A percentile compares a stretch with the other conserved stretches of the same genome.
phyloP scores from a whole-genome alignment of 2,329 filamentous ascomycete species.

The Dactylellina haptotyla region DNA sequence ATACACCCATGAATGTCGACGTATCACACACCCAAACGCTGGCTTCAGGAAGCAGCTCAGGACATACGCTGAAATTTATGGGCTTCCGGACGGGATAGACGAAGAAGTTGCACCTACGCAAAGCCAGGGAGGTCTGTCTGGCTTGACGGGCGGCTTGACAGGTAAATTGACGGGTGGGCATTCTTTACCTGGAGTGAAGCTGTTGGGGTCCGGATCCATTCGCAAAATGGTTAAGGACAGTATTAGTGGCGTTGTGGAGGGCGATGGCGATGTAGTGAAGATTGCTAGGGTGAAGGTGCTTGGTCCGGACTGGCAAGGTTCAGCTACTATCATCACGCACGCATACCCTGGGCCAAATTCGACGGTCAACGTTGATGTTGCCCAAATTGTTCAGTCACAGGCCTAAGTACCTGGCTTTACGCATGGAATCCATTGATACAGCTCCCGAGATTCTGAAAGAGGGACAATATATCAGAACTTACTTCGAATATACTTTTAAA shows the following conservation, averaged over 20 bases:
- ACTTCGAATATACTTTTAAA: background rate
- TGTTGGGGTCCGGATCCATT: background rate
- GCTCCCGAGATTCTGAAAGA: too few relatives aligned
- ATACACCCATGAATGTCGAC: constrained; percentile 2
- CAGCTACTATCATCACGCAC: constrained; percentile 4
- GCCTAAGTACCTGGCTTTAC: too few relatives aligned
- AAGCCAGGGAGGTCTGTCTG: background rate
- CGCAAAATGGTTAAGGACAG: constrained; percentile 12
- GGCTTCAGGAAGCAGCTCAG: constrained; percentile 5
- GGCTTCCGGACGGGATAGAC: background rate
- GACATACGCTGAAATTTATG: background rate
- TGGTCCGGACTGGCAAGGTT: constrained; percentile 9
- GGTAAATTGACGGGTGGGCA: constrained; percentile 2
- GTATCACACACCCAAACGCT: background rate
- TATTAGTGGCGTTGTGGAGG: constrained; percentile 1
- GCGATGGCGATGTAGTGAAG: background rate
- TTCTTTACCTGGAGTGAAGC: constrained; percentile 2
- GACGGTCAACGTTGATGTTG: constrained; percentile 3
- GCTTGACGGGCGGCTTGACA: background rate
- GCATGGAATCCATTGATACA: too few relatives aligned
- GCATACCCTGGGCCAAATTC: background rate
- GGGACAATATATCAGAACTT: too few relatives aligned
- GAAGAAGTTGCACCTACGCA: background rate
- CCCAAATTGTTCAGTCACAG: too few relatives aligned
- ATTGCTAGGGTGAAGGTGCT: constrained; percentile 2